Conservation (phyloP, 2,329 filamentous ascomycete genomes). For the Aspergillus costaricaensis region DNA sequence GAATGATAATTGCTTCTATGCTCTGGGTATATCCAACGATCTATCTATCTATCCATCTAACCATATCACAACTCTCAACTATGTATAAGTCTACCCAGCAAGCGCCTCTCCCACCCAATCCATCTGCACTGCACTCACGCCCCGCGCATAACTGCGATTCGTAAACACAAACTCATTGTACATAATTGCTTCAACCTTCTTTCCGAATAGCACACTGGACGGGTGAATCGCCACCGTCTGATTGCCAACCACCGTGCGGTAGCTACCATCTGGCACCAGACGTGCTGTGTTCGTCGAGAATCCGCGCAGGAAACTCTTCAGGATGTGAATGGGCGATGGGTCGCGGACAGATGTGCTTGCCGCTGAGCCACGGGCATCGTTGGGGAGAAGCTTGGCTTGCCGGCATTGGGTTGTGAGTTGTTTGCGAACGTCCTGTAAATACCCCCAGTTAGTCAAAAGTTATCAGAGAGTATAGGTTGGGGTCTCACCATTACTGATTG, state of each 20-base stretch:
- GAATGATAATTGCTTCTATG: too few species aligned
- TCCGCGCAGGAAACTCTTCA: conserved; percentile 60
- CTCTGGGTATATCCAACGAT: too few species aligned
- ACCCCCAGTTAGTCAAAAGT: not conserved
- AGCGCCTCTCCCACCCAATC: conserved; percentile 61
- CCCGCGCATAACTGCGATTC: conserved; percentile 62
- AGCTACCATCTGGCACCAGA: conserved; percentile 61
- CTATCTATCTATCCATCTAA: too few species aligned
- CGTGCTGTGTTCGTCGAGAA: conserved; percentile 64
- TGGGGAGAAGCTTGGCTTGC: conserved; percentile 47
- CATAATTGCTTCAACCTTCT: conserved; percentile 63
- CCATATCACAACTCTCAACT: too few species aligned
- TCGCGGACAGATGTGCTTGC: conserved; percentile 28
- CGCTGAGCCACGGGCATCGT: conserved; percentile 17
- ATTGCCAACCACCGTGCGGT: conserved; percentile 62
- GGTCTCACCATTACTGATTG: conserved; percentile 59
- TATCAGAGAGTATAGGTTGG: not conserved
- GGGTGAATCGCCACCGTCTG: conserved; percentile 66
- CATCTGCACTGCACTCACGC: conserved; percentile 64
- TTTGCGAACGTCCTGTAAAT: conserved; percentile 59
- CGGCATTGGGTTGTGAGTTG: conserved; percentile 60
- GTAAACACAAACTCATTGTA: conserved; percentile 69
- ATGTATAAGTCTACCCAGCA: conserved; percentile 23
- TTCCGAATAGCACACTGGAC: conserved; percentile 61
- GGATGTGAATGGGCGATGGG: conserved; percentile 50